phyloP scores from a whole-genome alignment of 345 rosid genomes.

The Hypericum androsaemum region DNA sequence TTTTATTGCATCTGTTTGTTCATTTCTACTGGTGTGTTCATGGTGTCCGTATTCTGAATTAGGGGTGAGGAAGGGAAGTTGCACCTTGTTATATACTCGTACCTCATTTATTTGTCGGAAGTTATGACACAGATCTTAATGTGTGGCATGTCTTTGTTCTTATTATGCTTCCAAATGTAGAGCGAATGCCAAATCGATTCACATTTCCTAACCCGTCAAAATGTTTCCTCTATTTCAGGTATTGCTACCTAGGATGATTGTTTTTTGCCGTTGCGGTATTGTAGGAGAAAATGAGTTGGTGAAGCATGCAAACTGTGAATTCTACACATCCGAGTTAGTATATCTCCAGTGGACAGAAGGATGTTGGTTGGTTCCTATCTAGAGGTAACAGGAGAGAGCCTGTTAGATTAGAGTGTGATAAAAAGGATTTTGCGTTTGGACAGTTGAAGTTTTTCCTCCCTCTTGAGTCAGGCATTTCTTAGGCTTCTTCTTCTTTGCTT shows the following conservation, averaged over 20 bases:
- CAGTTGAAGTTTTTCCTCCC: slow-evolving; percentile 33
- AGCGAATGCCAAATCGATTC: too few species aligned
- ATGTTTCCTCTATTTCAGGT: slow-evolving; percentile 33
- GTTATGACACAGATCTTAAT: too few species aligned
- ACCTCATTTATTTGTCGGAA: too few species aligned
- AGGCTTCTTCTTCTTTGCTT: slow-evolving; percentile 29
- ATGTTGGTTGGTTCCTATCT: slow-evolving; percentile 29
- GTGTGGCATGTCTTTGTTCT: too few species aligned
- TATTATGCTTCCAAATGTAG: too few species aligned
- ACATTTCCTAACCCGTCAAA: slow-evolving; percentile 1
- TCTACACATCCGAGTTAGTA: slow-evolving; percentile 24
- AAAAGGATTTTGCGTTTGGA: slow-evolving; percentile 39
- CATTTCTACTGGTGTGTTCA: too few species aligned
- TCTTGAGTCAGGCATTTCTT: not conserved
- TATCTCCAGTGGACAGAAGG: slow-evolving; percentile 29
- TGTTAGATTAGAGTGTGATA: slow-evolving; percentile 23
- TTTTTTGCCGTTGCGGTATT: slow-evolving; percentile 20
- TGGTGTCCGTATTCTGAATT: too few species aligned
- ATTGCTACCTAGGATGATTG: slow-evolving; percentile 46
- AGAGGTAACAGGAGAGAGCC: slow-evolving; percentile 58
- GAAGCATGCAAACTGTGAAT: slow-evolving; percentile 49
- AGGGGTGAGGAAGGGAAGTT: too few species aligned
- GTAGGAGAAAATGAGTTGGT: slow-evolving; percentile 40
- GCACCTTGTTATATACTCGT: too few species aligned
- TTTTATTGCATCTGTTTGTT: too few species aligned